Evolutionary conservation across 441 rosid genomes (phyloP), one percentile per base, ranked within the genome.

Genomic region (Erysimum cheiri): DNA sequence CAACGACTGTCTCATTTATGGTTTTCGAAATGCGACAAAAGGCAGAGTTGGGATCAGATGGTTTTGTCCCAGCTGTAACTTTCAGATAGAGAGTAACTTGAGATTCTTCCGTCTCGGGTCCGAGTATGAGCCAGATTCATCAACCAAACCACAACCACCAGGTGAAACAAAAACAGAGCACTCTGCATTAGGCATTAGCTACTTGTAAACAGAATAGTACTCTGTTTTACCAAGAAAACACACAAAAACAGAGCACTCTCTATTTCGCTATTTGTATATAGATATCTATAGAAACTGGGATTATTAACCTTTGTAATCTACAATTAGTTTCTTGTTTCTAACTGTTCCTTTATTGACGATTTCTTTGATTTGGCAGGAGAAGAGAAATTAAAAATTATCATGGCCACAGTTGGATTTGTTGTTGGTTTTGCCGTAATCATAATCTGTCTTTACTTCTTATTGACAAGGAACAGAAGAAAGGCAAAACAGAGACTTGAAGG

Each of bases 31-130:
- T 3, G 41, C 43, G 5, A 56, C 52, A 0, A 28, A 72, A 4
- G 66, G 71, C 0, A 64, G 59, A 56, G 12, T 28, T 44, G 71
- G 76, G 10, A 48, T 65, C 29, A 48, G 71, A 28, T 72, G 77
- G 67, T 72, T 64, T 65, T 47, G 53, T 72, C 77, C 71, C 1
- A 64, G 65, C 9, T 72, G 71, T 58, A 57, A 8, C 13, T 72
- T 48, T 48, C 59, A 58, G 53, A 56, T 72, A 17, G 71, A 72
- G 46, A 65, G 47, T n/a, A 7, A 53, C 56, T 39, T 71, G 48
- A 62, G 48, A 71, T 71, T 61, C 62, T 71, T 9, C 47, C 35
- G 3, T 26, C 39, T 32, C n/a, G 49, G 53, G 40, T 13, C 13
- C 11, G 65, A 52, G 39, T 56, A 72, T 55, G 75, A 71, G 33